Evolutionary conservation across 176 grass and related monocot species (phyloP), one percentile per base, ranked within the genome.

Genomic region (Oryza brachyantha): DNA sequence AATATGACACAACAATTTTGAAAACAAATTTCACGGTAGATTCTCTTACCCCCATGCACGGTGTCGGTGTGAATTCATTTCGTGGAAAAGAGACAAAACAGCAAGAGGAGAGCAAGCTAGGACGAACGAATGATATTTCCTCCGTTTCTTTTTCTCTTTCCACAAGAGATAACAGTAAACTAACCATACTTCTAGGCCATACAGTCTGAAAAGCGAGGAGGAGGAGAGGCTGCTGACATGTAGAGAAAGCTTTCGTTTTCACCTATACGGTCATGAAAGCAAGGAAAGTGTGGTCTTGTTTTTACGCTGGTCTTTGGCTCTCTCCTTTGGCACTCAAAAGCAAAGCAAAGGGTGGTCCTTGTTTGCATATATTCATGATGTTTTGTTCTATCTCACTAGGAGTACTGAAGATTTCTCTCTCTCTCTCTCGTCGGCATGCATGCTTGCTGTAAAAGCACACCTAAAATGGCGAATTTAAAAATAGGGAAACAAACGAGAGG

Each of bases 241-340:
- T 73, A 75, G 71, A 81, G 90, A 92, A 95, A 92, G 89, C 86
- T 84, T 50, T 75, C 75, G 84, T 91, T 94, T 86, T 94, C 83
- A 79, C 39, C 78, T 82, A 89, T 95, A 76, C 74, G 81, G 84
- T 84, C 74, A 87, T 84, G 88, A 87, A 91, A 88, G 85, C 74
- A 88, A 87, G 66, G 87, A 96, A 96, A 96, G 87, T 81, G 72
- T 90, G 82, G 83, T 86, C 87, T 90, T 97, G 93, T 97, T 86
- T 88, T 85, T 86, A 93, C 88, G 74, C 69, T 90, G 85, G 90
- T 88, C 85, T 83, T 92, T 87, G 87, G 61, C 83, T 80, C 83
- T 83, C 73, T 73, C 83, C 82, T 88, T 91, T 91, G 81, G 80
- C 71, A 40, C 85, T 88, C 45, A 57, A 87, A 91, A 86, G 70